Percentiles rank a stretch among this genome's conserved stretches.
These are phyloP conservation scores for Gracilaria caudata DNA, from an alignment of 23 red algal species.

Conservation along the genomic window DNA sequence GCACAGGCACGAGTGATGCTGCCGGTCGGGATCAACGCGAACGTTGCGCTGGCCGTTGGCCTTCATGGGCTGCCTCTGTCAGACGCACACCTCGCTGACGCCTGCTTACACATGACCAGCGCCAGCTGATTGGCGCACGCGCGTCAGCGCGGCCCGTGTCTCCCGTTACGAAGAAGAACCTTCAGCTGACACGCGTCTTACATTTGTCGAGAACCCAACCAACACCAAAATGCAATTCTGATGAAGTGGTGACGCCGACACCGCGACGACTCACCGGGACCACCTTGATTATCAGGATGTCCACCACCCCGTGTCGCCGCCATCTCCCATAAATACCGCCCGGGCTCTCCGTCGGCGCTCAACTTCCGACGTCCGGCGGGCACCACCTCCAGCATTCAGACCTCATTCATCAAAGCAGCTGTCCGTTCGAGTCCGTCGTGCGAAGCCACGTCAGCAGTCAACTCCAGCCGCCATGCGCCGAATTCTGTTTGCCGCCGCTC, in stretches of 20 bases:
- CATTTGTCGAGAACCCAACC: too few species aligned
- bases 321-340: background rate
- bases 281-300: background rate
- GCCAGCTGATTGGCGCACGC: background rate
- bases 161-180: background rate
- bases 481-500: background rate
- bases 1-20: background rate
- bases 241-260: too few species aligned
- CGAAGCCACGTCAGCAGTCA: background rate
- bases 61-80: background rate
- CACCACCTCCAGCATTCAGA: background rate
- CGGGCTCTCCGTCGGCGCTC: background rate
- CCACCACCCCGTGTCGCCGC: background rate
- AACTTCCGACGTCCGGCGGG: background rate
- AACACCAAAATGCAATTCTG: background rate
- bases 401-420: background rate
- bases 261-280: too few species aligned
- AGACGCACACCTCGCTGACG: background rate
- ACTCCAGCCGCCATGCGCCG: slow-evolving; percentile 16
- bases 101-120: background rate
- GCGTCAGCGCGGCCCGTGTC: background rate
- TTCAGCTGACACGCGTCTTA: background rate
- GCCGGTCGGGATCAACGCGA: slow-evolving; percentile 16
- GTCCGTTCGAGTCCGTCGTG: background rate
- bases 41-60: slow-evolving; percentile 7